These are phyloP conservation scores for Thraustochytrium aureum DNA, from an alignment of 352 stramenopile species.

Conservation along the genomic window DNA sequence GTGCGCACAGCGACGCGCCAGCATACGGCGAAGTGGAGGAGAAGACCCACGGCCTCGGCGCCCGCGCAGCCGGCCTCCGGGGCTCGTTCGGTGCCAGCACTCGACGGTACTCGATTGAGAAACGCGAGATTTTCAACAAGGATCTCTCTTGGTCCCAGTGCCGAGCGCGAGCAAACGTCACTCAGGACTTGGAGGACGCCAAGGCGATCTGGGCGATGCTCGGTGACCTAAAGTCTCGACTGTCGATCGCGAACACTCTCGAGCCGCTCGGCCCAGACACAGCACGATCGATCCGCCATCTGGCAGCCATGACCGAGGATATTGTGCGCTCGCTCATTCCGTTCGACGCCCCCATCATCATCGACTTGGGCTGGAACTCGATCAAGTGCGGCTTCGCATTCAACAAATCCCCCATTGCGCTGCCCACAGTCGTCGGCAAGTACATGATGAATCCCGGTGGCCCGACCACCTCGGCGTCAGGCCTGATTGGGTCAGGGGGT, in stretches of 20 bases:
- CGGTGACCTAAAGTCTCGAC: not conserved
- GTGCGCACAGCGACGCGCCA: no score
- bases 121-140: constrained; percentile 41
- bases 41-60: not conserved
- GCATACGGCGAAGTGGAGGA: not conserved
- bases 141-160: constrained; percentile 41
- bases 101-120: constrained; percentile 28
- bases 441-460: not conserved
- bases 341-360: constrained; percentile 42
- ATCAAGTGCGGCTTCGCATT: constrained; percentile 51
- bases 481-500: no score
- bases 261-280: not conserved
- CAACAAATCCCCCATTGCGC: constrained; percentile 5
- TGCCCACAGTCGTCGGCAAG: constrained; percentile 45
- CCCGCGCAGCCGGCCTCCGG: no score
- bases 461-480: not conserved
- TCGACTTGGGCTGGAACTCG: constrained; percentile 47
- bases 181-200: constrained; percentile 45
- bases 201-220: constrained; percentile 33
- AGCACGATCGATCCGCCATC: not conserved
- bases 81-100: not conserved
- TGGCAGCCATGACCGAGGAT: constrained; percentile 14
- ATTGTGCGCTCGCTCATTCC: constrained; percentile 46
- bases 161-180: constrained; percentile 41
- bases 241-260: not conserved